phyloP scores from a whole-genome alignment of 75 land plant species.

The Adiantum capillusveneris region DNA sequence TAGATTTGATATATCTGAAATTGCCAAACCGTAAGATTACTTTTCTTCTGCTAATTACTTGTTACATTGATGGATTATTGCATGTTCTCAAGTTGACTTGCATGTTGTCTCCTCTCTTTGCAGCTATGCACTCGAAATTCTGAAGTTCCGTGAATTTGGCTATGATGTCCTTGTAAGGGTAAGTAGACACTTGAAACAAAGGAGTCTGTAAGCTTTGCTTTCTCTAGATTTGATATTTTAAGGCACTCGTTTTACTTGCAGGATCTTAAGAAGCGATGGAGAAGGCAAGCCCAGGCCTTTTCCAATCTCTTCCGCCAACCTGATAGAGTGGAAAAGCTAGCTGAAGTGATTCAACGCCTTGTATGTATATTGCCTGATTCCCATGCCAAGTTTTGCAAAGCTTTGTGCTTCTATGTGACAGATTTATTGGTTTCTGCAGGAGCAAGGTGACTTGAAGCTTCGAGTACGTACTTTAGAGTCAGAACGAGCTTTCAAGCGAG shows the following conservation, averaged over 20 bases:
- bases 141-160: slow-evolving; percentile 93
- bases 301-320: slow-evolving; percentile 93
- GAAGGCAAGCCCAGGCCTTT: slow-evolving; percentile 78
- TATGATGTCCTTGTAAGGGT: slow-evolving; percentile 81
- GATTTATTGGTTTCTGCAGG: slow-evolving; percentile 39
- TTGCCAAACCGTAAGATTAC: slow-evolving; percentile 98
- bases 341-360: slow-evolving; percentile 68
- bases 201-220: no score
- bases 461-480: slow-evolving; percentile 92
- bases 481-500: slow-evolving; percentile 93
- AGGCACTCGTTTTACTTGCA: slow-evolving; percentile 23
- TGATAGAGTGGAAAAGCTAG: slow-evolving; percentile 89
- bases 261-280: slow-evolving; percentile 92
- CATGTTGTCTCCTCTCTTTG: slow-evolving; percentile 10
- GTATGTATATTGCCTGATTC: slow-evolving; percentile 27
- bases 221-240: no score
- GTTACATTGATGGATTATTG: no score
- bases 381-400: no score
- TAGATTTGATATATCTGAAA: slow-evolving; percentile 98
- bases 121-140: slow-evolving; percentile 93
- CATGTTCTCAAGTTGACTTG: background rate
- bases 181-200: no score
- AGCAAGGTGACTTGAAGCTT: slow-evolving; percentile 98
- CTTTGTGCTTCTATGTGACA: no score
- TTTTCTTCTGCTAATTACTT: no score